Percentiles rank a stretch among this genome's conserved stretches.
Evolutionary conservation across 2,329 filamentous ascomycete species (phyloP).

Genomic region (Monilinia vaccinii-corymbosi): DNA sequence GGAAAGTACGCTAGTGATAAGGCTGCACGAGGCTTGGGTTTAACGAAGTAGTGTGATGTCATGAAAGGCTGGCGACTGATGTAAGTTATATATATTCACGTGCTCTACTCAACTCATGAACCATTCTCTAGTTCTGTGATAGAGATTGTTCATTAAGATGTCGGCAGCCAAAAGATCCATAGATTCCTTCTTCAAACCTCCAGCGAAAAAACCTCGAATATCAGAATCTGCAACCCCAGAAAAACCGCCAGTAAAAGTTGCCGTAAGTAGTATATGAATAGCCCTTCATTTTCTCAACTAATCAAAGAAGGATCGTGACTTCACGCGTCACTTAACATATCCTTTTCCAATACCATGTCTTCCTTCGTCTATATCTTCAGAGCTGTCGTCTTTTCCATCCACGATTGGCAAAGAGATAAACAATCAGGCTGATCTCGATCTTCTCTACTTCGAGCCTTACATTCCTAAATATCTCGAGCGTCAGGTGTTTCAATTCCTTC

Average conservation of each 20-base stretch:
- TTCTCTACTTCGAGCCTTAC: slow-evolving; percentile 69
- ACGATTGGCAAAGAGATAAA: slow-evolving; percentile 47
- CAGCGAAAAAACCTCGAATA: slow-evolving; percentile 33
- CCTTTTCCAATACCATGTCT: slow-evolving; percentile 42
- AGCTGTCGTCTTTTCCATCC: slow-evolving; percentile 40
- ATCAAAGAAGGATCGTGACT: slow-evolving; percentile 14
- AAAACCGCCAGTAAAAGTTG: background rate
- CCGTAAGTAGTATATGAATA: background rate
- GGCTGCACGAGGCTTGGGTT: background rate
- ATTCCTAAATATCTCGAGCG: slow-evolving; percentile 47
- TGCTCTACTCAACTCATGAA: background rate
- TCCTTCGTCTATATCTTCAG: slow-evolving; percentile 32
- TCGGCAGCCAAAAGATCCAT: slow-evolving; percentile 50
- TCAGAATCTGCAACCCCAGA: slow-evolving; percentile 10
- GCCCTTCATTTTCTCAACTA: background rate
- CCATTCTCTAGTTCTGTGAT: background rate
- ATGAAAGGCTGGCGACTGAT: slow-evolving; percentile 12
- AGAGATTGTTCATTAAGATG: slow-evolving; percentile 13
- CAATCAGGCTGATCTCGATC: slow-evolving; percentile 60
- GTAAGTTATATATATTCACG: background rate
- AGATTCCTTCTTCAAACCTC: slow-evolving; percentile 56
- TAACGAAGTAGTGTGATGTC: slow-evolving; percentile 1
- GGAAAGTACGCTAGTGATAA: background rate
- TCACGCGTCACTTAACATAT: slow-evolving; percentile 37
- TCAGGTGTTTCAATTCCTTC: slow-evolving; percentile 61